Conservation (phyloP, 2,329 filamentous ascomycete species). For the Penicillium sp. region DNA sequence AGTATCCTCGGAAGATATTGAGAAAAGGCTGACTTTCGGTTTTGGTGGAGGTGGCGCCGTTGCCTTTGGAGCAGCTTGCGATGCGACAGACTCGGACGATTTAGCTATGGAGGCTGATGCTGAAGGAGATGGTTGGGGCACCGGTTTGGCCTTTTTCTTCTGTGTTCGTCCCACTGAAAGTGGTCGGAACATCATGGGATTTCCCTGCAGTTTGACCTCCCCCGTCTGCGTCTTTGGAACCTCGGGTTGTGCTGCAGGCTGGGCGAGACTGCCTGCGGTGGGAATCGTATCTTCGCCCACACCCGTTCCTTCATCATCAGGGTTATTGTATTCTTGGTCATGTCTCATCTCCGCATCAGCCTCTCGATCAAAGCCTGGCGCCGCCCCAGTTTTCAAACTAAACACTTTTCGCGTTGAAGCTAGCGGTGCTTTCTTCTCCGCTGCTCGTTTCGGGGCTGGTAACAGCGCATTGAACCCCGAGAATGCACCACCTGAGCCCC, state of each 20-base stretch:
- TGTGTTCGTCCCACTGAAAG: conserved; percentile 74
- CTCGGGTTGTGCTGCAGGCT: conserved; percentile 5
- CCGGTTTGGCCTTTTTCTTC: conserved; percentile 54
- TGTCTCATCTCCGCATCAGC: conserved; percentile 39
- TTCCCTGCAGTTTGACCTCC: conserved; percentile 57
- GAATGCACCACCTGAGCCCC: conserved; percentile 60
- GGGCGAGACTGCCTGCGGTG: conserved; percentile 22
- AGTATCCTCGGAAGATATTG: conserved; percentile 30
- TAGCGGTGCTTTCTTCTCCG: conserved; percentile 29
- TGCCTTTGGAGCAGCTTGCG: conserved; percentile 9
- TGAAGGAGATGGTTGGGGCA: conserved; percentile 13
- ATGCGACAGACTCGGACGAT: conserved; percentile 6
- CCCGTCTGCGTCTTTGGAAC: conserved; percentile 19
- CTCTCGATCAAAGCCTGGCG: conserved; percentile 71
- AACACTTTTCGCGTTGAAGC: conserved; percentile 52
- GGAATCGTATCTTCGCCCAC: conserved; percentile 31
- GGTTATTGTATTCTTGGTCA: conserved; percentile 22
- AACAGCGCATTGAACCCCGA: conserved; percentile 80
- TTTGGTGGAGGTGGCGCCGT: conserved; percentile 27
- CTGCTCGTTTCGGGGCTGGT: conserved; percentile 66
- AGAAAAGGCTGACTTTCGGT: conserved; percentile 44
- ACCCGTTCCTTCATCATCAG: conserved; percentile 22
- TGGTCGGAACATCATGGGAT: conserved; percentile 81
- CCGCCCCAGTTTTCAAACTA: conserved; percentile 74
- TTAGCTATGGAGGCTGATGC: conserved; percentile 8